These are phyloP conservation scores for Erigeron canadensis DNA, from an alignment of 129 eudicot genomes.

Conservation along the genomic window DNA sequence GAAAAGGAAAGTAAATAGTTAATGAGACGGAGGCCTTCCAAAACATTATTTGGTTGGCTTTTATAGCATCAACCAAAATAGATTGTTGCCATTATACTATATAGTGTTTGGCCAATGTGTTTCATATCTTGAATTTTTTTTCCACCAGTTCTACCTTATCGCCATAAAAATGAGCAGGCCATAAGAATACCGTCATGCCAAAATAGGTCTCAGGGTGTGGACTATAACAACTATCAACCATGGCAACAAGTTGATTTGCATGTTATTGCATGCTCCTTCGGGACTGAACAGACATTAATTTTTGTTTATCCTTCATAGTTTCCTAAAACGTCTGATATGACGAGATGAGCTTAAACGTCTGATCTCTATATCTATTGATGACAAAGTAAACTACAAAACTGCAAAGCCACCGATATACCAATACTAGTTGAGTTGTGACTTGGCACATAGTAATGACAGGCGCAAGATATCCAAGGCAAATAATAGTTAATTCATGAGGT, in stretches of 20 bases:
- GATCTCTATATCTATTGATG: no score
- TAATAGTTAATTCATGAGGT: not conserved
- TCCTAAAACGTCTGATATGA: no score
- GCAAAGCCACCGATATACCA: no score
- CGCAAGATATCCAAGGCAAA: not conserved
- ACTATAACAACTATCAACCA: not conserved
- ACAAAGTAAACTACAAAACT: no score
- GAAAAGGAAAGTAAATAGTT: not conserved
- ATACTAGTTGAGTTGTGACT: no score
- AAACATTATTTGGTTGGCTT: no score
- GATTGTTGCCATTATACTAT: not conserved
- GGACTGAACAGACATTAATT: no score
- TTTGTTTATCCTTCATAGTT: no score
- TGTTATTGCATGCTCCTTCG: no score
- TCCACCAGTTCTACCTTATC: not conserved
- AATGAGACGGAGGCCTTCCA: not conserved
- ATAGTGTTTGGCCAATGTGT: not conserved
- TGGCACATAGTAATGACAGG: not conserved
- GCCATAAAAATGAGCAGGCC: not conserved
- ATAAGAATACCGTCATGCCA: no score
- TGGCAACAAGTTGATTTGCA: not conserved
- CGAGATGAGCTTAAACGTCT: no score
- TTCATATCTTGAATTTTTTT: not conserved
- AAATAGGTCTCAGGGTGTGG: not conserved
- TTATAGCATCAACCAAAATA: no score